Percentiles rank a stretch among this genome's conserved stretches.
These are phyloP conservation scores for Thraustochytrium sp. DNA, from an alignment of 352 stramenopile genomes.

Conservation along the genomic window DNA sequence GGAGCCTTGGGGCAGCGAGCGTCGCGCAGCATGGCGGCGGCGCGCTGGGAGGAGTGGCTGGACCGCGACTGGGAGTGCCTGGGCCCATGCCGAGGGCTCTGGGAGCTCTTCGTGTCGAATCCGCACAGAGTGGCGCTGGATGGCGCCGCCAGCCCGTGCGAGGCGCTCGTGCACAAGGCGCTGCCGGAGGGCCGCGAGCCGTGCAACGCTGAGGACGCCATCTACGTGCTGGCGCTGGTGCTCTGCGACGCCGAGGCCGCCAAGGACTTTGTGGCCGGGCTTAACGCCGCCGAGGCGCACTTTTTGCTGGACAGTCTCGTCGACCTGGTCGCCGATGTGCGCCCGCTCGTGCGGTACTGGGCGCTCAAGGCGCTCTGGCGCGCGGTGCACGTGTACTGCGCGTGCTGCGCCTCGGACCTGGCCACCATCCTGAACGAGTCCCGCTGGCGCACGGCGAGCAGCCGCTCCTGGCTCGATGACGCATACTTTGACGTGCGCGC, in stretches of 20 bases:
- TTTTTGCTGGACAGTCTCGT: background rate
- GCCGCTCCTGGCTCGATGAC: background rate
- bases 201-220: conserved; percentile 27
- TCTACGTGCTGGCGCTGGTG: background rate
- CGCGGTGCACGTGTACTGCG: conserved; percentile 2
- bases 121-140: background rate
- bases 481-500: background rate
- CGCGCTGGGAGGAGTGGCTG: background rate
- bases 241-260: background rate
- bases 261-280: background rate
- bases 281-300: background rate
- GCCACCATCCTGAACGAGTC: background rate
- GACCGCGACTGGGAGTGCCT: background rate
- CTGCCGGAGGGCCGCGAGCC: background rate
- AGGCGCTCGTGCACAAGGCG: background rate
- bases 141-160: background rate
- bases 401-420: background rate
- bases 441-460: background rate
- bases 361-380: conserved; percentile 4
- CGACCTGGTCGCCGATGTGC: background rate
- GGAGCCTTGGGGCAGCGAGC: too few relatives aligned
- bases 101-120: background rate
- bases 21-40: background rate
- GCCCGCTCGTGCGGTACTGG: background rate
- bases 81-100: background rate